Evolutionary conservation across 345 rosid species (phyloP).

Genomic region (Citropsis articulata): DNA sequence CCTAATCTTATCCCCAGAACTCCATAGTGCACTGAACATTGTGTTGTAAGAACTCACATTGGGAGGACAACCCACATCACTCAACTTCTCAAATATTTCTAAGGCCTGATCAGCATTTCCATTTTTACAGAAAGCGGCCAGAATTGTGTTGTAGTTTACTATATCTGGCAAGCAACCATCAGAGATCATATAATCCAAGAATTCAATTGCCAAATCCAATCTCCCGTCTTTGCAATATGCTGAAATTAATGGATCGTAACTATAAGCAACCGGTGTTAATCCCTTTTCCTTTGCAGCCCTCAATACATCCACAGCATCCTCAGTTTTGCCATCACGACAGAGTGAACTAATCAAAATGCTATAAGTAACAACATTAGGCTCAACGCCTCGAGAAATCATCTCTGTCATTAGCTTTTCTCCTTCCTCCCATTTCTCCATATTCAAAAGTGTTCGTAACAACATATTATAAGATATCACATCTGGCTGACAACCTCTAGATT

Average conservation of each 20-base stretch:
- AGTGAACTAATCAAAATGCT: slow-evolving; percentile 65
- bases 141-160: slow-evolving; percentile 74
- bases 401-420: slow-evolving; percentile 61
- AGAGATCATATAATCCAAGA: slow-evolving; percentile 66
- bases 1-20: slow-evolving; percentile 51
- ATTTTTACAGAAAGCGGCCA: slow-evolving; percentile 65
- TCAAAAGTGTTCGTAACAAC: slow-evolving; percentile 57
- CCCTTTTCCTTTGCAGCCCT: slow-evolving; percentile 60
- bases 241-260: slow-evolving; percentile 83
- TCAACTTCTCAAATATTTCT: slow-evolving; percentile 61
- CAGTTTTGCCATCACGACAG: slow-evolving; percentile 64
- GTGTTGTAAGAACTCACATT: slow-evolving; percentile 79
- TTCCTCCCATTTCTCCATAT: slow-evolving; percentile 64
- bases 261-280: slow-evolving; percentile 59
- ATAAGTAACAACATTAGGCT: slow-evolving; percentile 67
- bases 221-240: slow-evolving; percentile 72
- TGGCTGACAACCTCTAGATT: slow-evolving; percentile 54
- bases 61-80: slow-evolving; percentile 76
- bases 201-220: slow-evolving; percentile 68
- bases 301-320: slow-evolving; percentile 58
- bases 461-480: slow-evolving; percentile 69
- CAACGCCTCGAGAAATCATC: slow-evolving; percentile 53
- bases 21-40: slow-evolving; percentile 77
- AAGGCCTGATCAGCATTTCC: slow-evolving; percentile 72
- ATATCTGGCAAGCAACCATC: slow-evolving; percentile 84